Percentiles rank a stretch among this genome's conserved stretches.
These are phyloP conservation scores for Naganishia friedmannii DNA, from an alignment of 768 basidiomycete genomes.

Conservation along the genomic window DNA sequence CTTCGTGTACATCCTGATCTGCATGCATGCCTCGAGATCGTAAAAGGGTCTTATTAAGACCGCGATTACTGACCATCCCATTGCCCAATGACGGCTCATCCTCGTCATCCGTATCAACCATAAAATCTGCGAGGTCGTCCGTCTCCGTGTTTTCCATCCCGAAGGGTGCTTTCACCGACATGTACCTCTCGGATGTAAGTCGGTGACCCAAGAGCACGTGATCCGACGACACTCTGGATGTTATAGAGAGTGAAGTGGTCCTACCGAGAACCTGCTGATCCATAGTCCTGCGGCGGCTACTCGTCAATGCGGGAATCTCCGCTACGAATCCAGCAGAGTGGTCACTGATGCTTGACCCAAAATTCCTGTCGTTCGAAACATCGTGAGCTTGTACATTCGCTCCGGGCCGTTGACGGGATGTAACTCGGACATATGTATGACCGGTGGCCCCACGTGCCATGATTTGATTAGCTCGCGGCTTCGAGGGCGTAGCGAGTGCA, in stretches of 20 bases:
- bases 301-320: slow-evolving; percentile 2
- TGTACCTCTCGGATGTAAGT: background rate
- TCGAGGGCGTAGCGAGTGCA: slow-evolving; percentile 10
- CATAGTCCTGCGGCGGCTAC: background rate
- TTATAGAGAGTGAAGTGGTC: slow-evolving; percentile 8
- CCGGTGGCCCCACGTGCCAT: background rate
- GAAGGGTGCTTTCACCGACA: background rate
- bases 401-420: background rate
- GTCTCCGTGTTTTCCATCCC: slow-evolving; percentile 4
- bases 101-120: slow-evolving; percentile 31
- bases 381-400: background rate
- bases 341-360: background rate
- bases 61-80: background rate
- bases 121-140: slow-evolving; percentile 24
- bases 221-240: background rate
- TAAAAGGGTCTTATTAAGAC: background rate
- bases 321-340: slow-evolving; percentile 8
- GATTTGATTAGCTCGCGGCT: slow-evolving; percentile 6
- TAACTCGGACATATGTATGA: background rate
- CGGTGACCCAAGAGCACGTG: background rate
- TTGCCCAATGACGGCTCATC: slow-evolving; percentile 1
- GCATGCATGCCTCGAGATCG: background rate
- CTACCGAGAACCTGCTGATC: background rate
- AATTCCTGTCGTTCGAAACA: background rate
- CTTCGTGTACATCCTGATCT: background rate